Conservation (phyloP, 306 rosid species). For the Casuarina cunninghamiana region DNA sequence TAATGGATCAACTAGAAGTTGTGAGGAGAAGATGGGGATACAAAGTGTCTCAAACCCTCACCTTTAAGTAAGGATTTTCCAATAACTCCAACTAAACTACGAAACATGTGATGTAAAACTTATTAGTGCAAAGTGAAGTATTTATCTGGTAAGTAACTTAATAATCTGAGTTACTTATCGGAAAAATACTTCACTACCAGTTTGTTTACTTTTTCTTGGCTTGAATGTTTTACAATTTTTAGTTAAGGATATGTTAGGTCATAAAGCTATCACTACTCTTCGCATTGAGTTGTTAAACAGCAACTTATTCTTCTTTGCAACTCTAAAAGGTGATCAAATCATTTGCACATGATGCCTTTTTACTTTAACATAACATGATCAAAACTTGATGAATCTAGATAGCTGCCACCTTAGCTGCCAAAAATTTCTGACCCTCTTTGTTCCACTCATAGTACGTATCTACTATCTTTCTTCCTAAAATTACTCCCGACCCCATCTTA, state of each 20-base stretch:
- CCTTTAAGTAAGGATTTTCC: no score
- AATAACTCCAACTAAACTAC: no score
- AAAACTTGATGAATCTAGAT: neutral
- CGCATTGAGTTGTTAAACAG: neutral
- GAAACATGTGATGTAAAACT: no score
- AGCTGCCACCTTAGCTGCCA: neutral
- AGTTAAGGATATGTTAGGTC: neutral
- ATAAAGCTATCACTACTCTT: neutral
- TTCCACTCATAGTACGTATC: neutral
- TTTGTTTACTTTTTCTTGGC: neutral
- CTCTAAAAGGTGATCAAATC: neutral
- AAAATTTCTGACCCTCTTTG: neutral
- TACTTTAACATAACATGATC: neutral
- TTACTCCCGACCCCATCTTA: neutral
- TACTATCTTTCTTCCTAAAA: neutral
- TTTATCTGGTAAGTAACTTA: no score
- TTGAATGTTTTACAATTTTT: neutral
- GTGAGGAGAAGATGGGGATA: no score
- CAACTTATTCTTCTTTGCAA: neutral
- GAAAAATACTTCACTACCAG: neutral
- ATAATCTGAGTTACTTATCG: no score
- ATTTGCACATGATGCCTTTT: neutral
- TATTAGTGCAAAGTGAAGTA: no score
- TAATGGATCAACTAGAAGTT: no score
- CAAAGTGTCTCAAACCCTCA: no score